phyloP scores from a whole-genome alignment of 192 early-diverging fungal genomes.

The Rhizophagus prolifer region DNA sequence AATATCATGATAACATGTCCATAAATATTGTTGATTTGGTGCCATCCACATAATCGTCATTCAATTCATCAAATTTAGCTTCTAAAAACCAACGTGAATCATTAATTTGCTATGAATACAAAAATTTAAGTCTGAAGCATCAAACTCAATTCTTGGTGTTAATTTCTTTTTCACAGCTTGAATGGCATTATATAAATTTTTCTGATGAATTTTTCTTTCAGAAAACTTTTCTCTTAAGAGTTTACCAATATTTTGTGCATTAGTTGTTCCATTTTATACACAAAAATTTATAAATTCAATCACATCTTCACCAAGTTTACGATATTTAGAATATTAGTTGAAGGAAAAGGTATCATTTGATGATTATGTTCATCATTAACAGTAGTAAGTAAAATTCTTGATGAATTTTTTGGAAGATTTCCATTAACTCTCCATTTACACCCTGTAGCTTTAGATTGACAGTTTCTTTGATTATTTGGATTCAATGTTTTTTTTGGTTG shows the following conservation, averaged over 20 bases:
- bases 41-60: background rate
- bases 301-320: background rate
- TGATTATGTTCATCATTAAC: background rate
- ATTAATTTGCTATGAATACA: too few relatives aligned
- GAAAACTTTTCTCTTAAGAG: too few relatives aligned
- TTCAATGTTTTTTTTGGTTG: background rate
- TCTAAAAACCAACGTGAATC: background rate
- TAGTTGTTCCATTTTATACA: background rate
- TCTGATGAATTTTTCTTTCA: background rate
- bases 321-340: background rate
- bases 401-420: too few relatives aligned
- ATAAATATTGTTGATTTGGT: too few relatives aligned
- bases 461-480: background rate
- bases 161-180: too few relatives aligned
- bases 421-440: too few relatives aligned
- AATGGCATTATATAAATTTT: too few relatives aligned
- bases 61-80: slow-evolving; percentile 1
- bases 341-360: background rate
- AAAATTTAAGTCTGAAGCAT: too few relatives aligned
- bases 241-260: background rate
- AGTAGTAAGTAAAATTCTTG: too few relatives aligned
- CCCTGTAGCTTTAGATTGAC: background rate
- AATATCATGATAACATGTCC: too few relatives aligned
- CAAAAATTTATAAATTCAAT: slow-evolving; percentile 2
- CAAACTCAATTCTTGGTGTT: too few relatives aligned